These are phyloP conservation scores for Paramarasmius palmivorus DNA, from an alignment of 1,284 basidiomycete genomes.

Conservation along the genomic window DNA sequence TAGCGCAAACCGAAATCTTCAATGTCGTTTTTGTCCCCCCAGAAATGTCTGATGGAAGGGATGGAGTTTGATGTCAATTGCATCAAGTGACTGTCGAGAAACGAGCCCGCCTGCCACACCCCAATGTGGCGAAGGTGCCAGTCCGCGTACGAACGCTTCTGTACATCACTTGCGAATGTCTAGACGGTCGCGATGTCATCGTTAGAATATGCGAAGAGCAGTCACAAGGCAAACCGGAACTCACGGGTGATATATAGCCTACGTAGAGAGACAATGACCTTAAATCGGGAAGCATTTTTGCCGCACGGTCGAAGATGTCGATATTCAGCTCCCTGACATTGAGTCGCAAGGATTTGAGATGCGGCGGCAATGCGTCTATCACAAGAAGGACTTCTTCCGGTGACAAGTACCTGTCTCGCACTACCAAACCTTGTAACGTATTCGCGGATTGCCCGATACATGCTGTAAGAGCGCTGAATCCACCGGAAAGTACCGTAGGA, in stretches of 20 bases:
- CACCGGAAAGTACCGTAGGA: slow-evolving; percentile 32
- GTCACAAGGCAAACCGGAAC: slow-evolving; percentile 8
- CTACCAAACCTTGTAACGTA: slow-evolving; percentile 32
- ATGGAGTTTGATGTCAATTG: neutral
- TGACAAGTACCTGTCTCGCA: slow-evolving; percentile 40
- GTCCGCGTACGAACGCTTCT: neutral
- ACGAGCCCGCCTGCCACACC: slow-evolving; percentile 7
- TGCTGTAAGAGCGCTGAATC: slow-evolving; percentile 31
- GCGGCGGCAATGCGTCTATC: slow-evolving; percentile 23
- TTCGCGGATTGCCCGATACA: slow-evolving; percentile 29
- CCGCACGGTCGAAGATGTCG: slow-evolving; percentile 34
- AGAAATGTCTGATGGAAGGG: slow-evolving; percentile 4
- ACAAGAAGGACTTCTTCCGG: slow-evolving; percentile 28
- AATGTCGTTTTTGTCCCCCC: neutral
- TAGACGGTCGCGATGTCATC: slow-evolving; percentile 9
- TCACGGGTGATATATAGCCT: slow-evolving; percentile 20
- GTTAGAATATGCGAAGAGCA: slow-evolving; percentile 13
- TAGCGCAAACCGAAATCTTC: slow-evolving; percentile 7
- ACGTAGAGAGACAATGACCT: slow-evolving; percentile 31
- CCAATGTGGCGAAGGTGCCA: slow-evolving; percentile 9
- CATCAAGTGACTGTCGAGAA: slow-evolving; percentile 6
- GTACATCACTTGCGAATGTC: neutral
- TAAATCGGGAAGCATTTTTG: slow-evolving; percentile 29
- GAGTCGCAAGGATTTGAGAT: slow-evolving; percentile 30
- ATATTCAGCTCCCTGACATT: slow-evolving; percentile 33